phyloP scores from a whole-genome alignment of 106 monocot genomes.

The Agapanthus africanus region DNA sequence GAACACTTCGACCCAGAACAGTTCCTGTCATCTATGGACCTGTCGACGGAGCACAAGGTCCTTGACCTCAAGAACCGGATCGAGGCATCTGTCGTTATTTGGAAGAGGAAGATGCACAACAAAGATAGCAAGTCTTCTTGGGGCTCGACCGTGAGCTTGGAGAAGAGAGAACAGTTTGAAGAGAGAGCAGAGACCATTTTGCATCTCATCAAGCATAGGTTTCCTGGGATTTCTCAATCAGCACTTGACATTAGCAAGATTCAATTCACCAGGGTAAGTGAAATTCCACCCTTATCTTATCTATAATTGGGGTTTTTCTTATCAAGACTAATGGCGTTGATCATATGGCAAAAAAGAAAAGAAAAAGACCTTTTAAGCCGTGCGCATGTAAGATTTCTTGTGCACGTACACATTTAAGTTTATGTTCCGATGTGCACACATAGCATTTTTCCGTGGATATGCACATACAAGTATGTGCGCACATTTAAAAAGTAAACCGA shows the following conservation, averaged over 20 bases:
- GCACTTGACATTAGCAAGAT: conserved; percentile 89
- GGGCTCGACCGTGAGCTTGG: conserved; percentile 78
- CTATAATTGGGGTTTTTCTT: not conserved
- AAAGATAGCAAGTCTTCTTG: conserved; percentile 79
- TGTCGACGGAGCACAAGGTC: conserved; percentile 75
- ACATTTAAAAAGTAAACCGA: too few relatives aligned
- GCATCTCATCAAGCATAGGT: conserved; percentile 71
- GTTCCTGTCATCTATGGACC: conserved; percentile 52
- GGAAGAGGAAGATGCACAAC: conserved; percentile 92
- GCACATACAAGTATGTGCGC: too few relatives aligned
- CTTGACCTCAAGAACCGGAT: conserved; percentile 83
- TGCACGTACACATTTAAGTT: too few relatives aligned
- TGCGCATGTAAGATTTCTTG: too few relatives aligned
- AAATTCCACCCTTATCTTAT: not conserved
- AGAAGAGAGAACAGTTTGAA: conserved; percentile 91
- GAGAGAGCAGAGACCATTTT: conserved; percentile 91
- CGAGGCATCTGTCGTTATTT: conserved; percentile 72
- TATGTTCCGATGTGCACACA: too few relatives aligned
- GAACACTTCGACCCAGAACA: conserved; percentile 55
- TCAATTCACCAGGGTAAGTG: conserved; percentile 59
- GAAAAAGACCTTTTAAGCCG: too few relatives aligned
- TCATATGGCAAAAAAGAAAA: too few relatives aligned
- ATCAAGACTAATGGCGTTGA: too few relatives aligned
- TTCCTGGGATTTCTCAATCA: conserved; percentile 86
- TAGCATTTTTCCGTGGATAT: too few relatives aligned